These are phyloP conservation scores for Neurospora terricola DNA, from an alignment of 495 filamentous ascomycete species.

Conservation along the genomic window DNA sequence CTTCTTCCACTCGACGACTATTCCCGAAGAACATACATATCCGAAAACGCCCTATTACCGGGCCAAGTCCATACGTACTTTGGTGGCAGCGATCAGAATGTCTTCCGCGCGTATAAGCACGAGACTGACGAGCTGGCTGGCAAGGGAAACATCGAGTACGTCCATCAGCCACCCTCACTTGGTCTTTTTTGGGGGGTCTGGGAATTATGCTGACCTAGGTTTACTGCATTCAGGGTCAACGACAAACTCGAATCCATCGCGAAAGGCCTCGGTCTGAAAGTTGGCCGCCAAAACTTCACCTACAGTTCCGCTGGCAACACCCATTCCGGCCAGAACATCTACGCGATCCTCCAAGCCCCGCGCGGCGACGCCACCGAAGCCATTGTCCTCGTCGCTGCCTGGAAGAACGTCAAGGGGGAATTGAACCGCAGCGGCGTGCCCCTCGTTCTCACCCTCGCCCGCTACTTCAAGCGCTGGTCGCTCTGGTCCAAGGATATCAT, in stretches of 20 bases:
- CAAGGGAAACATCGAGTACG: slow-evolving; percentile 40
- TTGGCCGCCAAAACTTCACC: slow-evolving; percentile 63
- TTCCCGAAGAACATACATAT: slow-evolving; percentile 89
- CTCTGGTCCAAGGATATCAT: slow-evolving; percentile 99
- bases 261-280: slow-evolving; percentile 68
- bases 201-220: slow-evolving; percentile 1
- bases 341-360: slow-evolving; percentile 90
- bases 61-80: slow-evolving; percentile 98
- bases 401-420: slow-evolving; percentile 71
- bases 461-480: slow-evolving; percentile 96
- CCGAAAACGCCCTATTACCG: slow-evolving; percentile 90
- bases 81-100: slow-evolving; percentile 85
- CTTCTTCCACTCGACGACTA: slow-evolving; percentile 89
- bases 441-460: slow-evolving; percentile 71
- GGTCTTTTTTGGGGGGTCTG: neutral
- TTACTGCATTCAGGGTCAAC: slow-evolving; percentile 39
- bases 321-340: slow-evolving; percentile 79
- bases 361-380: slow-evolving; percentile 97
- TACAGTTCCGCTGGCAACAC: slow-evolving; percentile 71
- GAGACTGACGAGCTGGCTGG: slow-evolving; percentile 60
- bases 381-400: slow-evolving; percentile 81
- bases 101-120: slow-evolving; percentile 85
- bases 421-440: slow-evolving; percentile 81
- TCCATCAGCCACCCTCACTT: neutral
- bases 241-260: slow-evolving; percentile 66